Evolutionary conservation across 108 stramenopile species (phyloP).

Genomic region (Chaetoceros tenuissimus): DNA sequence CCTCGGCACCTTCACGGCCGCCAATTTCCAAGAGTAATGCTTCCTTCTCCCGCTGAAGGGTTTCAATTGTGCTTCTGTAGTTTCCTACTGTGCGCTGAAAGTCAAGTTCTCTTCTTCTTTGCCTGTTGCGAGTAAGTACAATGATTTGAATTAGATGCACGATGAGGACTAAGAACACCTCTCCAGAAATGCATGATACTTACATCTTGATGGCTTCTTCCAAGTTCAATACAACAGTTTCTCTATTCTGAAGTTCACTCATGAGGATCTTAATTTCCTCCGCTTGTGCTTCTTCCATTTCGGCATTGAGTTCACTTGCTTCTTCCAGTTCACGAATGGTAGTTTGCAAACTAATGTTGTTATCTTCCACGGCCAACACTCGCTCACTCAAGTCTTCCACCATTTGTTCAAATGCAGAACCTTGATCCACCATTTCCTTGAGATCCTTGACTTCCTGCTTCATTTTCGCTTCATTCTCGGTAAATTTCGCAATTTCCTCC

Average conservation of each 20-base stretch:
- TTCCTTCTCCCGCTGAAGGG: slow-evolving; percentile 70
- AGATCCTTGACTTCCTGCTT: slow-evolving; percentile 60
- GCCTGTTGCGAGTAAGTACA: slow-evolving; percentile 23
- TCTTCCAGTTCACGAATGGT: slow-evolving; percentile 77
- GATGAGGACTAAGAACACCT: background rate
- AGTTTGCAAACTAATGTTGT: slow-evolving; percentile 36
- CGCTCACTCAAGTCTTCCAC: slow-evolving; percentile 73
- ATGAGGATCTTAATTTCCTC: slow-evolving; percentile 75
- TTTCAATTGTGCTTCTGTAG: slow-evolving; percentile 63
- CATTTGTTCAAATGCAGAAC: slow-evolving; percentile 66
- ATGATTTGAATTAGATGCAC: background rate
- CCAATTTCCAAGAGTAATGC: slow-evolving; percentile 59
- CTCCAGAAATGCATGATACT: slow-evolving; percentile 12
- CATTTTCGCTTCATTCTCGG: slow-evolving; percentile 22
- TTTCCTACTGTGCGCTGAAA: slow-evolving; percentile 73
- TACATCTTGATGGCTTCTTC: slow-evolving; percentile 87
- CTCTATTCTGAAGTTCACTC: slow-evolving; percentile 67
- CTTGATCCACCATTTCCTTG: slow-evolving; percentile 80
- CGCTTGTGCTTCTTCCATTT: slow-evolving; percentile 87
- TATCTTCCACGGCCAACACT: slow-evolving; percentile 65
- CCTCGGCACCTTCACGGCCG: slow-evolving; percentile 70
- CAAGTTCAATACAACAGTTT: slow-evolving; percentile 67
- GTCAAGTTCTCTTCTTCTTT: slow-evolving; percentile 80
- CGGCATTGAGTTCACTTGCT: slow-evolving; percentile 77
- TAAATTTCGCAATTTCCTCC: slow-evolving; percentile 28